A percentile compares a stretch with the other conserved stretches of the same genome.
Evolutionary conservation across 805 yeast genomes (phyloP).

Genomic region (Cyberlindnera nakhonratchasimensis): DNA sequence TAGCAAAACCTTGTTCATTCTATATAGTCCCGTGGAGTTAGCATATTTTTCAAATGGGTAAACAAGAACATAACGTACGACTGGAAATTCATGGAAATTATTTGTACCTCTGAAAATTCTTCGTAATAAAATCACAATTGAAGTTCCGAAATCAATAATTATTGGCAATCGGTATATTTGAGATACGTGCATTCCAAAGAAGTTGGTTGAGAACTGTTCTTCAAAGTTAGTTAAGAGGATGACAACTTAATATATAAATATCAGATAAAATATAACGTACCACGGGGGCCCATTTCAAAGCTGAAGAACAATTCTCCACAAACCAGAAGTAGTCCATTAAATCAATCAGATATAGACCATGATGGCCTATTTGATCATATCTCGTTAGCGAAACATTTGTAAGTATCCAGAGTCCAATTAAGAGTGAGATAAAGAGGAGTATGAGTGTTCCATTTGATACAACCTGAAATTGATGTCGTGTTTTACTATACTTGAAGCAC

Average conservation of each 20-base stretch:
- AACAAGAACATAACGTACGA: conserved; percentile 5
- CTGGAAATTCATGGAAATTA: conserved; percentile 2
- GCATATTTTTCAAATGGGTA: neutral
- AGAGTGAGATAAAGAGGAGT: neutral
- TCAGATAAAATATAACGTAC: conserved; percentile 6
- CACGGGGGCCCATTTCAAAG: conserved; percentile 39
- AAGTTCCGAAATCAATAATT: neutral
- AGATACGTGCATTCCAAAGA: conserved; percentile 10
- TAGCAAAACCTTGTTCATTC: conserved; percentile 4
- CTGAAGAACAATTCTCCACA: conserved; percentile 24
- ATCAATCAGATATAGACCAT: conserved; percentile 38
- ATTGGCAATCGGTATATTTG: neutral
- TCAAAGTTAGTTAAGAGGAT: neutral
- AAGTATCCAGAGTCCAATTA: conserved; percentile 1
- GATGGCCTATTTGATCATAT: conserved; percentile 25
- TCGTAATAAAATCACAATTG: neutral
- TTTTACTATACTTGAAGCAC: conserved; percentile 26
- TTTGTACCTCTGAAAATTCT: neutral
- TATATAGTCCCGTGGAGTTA: neutral
- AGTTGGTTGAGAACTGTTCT: conserved; percentile 29
- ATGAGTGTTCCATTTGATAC: conserved; percentile 26
- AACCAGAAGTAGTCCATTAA: conserved; percentile 41
- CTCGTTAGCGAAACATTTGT: neutral
- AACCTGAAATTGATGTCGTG: conserved; percentile 37
- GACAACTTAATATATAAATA: neutral